Conservation (phyloP, 768 basidiomycete genomes). For the Exsudoporus frostii region DNA sequence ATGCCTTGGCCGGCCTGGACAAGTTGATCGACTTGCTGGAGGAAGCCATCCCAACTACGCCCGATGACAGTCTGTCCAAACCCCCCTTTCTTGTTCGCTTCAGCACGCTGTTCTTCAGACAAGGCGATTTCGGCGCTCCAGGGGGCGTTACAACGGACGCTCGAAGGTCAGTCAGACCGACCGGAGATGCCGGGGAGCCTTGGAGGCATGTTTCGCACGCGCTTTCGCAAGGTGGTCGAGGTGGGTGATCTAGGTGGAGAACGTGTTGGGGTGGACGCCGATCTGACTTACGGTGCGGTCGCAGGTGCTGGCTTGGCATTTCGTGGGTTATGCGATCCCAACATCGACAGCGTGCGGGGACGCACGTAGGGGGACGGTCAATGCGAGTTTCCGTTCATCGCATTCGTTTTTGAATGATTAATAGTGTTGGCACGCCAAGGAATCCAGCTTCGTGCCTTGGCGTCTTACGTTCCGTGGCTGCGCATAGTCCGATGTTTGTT, state of each 20-base stretch:
- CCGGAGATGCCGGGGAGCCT: neutral
- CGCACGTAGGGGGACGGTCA: too few species aligned
- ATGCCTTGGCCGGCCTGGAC: neutral
- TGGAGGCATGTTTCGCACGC: neutral
- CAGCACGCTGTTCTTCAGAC: neutral
- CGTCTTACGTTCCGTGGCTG: too few species aligned
- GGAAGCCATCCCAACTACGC: neutral
- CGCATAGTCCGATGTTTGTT: too few species aligned
- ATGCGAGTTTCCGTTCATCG: too few species aligned
- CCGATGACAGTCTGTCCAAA: neutral
- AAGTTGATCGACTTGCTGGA: neutral
- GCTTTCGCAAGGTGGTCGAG: neutral
- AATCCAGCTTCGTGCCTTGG: too few species aligned
- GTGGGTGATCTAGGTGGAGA: neutral
- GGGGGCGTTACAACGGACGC: too few species aligned
- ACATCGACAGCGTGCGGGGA: too few species aligned
- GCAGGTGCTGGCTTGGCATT: too few species aligned
- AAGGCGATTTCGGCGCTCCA: neutral
- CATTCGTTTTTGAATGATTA: too few species aligned
- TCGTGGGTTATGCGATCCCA: too few species aligned
- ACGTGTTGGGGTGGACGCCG: neutral
- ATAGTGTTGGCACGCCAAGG: too few species aligned
- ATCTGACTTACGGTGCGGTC: neutral
- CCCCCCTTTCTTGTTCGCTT: neutral
- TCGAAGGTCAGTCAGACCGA: neutral